These are phyloP conservation scores for Schizochytrium sp. DNA, from an alignment of 108 stramenopile genomes.

Conservation along the genomic window DNA sequence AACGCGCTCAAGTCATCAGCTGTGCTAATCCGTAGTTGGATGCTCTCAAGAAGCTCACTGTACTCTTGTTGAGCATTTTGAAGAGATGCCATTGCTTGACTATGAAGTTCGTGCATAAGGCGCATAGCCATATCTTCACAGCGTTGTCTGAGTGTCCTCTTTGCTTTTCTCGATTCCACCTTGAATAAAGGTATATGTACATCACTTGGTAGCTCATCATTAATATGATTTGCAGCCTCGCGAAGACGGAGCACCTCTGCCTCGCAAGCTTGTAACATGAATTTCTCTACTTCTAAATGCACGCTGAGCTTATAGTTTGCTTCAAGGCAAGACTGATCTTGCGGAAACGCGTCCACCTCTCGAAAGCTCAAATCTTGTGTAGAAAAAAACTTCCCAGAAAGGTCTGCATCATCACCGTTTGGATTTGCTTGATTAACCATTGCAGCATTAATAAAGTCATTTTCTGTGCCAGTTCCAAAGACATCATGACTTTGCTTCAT, in stretches of 20 bases:
- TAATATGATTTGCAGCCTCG: background rate
- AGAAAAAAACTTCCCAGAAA: background rate
- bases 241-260: background rate
- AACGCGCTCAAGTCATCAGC: slow-evolving; percentile 27
- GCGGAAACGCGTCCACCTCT: background rate
- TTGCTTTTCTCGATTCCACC: slow-evolving; percentile 35
- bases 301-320: background rate
- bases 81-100: background rate
- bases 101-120: background rate
- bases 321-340: background rate
- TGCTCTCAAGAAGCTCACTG: background rate
- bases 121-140: background rate
- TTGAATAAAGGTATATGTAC: slow-evolving; percentile 15
- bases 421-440: no score
- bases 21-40: background rate
- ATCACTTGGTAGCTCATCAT: background rate
- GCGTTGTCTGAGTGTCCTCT: background rate
- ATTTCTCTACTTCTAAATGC: background rate
- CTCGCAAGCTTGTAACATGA: slow-evolving; percentile 33
- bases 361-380: background rate
- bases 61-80: background rate
- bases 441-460: no score
- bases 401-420: no score
- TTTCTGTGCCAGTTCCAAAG: no score
- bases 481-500: no score